phyloP scores from a whole-genome alignment of 371 early-diverging fungal genomes.

The Lichtheimia ramosa region DNA sequence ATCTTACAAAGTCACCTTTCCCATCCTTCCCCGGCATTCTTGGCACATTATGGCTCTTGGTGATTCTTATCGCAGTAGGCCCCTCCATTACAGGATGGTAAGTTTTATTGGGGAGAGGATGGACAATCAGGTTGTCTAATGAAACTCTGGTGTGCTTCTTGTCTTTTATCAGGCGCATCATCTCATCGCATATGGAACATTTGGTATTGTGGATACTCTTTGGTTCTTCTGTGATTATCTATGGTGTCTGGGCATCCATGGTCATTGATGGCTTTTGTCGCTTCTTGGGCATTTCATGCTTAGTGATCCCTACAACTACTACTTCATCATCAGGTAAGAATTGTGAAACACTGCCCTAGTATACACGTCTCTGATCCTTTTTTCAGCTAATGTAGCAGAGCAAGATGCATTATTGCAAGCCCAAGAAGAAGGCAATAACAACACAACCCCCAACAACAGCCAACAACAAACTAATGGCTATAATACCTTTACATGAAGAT shows the following conservation, averaged over 20 bases:
- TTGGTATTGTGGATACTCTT: constrained; percentile 64
- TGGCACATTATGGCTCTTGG: constrained; percentile 16
- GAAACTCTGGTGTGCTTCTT: too few species aligned
- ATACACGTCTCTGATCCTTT: not conserved
- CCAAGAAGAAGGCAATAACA: constrained; percentile 13
- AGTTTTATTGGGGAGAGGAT: not conserved
- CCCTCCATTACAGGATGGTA: constrained; percentile 10
- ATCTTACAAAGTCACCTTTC: constrained; percentile 78
- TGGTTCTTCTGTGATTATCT: constrained; percentile 63
- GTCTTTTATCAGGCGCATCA: constrained; percentile 26
- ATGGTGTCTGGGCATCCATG: constrained; percentile 76
- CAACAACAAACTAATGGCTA: not conserved
- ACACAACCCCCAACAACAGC: not conserved
- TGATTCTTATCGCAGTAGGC: constrained; percentile 13
- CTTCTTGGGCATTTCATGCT: constrained; percentile 80
- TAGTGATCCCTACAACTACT: constrained; percentile 62
- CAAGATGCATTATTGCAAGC: constrained; percentile 25
- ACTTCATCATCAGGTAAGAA: constrained; percentile 8
- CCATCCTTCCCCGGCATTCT: constrained; percentile 66
- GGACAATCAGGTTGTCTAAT: not conserved
- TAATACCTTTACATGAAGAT: not conserved
- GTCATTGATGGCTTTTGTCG: constrained; percentile 87
- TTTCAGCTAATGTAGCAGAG: constrained; percentile 9
- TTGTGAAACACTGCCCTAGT: not conserved
- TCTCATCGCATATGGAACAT: constrained; percentile 55